These are phyloP conservation scores for Acrocalymma vagum DNA, from an alignment of 2,329 filamentous ascomycete species.

Conservation along the genomic window DNA sequence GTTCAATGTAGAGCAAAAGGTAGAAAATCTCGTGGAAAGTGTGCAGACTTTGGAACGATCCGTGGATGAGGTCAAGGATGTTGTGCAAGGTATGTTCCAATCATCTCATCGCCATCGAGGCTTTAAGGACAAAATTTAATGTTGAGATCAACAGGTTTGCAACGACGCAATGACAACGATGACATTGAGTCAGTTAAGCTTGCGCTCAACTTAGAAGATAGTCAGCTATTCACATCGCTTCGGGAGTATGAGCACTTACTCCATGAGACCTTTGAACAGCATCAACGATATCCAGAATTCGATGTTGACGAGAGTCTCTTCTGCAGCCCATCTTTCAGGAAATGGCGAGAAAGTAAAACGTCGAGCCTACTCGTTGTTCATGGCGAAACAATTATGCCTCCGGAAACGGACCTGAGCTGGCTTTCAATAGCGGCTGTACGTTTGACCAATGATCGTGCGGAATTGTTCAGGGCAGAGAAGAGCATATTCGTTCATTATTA, in stretches of 20 bases:
- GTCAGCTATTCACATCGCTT: too few species aligned
- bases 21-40: neutral
- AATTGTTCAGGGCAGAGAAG: conserved; percentile 2
- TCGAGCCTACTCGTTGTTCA: conserved; percentile 1
- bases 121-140: too few species aligned
- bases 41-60: neutral
- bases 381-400: neutral
- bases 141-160: too few species aligned
- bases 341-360: neutral
- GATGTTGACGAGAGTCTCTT: too few species aligned
- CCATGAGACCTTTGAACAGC: too few species aligned
- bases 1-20: conserved; percentile 2
- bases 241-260: too few species aligned
- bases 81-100: neutral
- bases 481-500: neutral
- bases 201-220: too few species aligned
- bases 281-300: too few species aligned
- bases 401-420: conserved; percentile 4
- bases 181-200: too few species aligned
- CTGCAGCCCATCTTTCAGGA: too few species aligned
- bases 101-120: too few species aligned
- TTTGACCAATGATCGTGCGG: neutral
- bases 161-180: too few species aligned
- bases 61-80: neutral
- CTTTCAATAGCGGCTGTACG: conserved; percentile 3